Evolutionary conservation across 2,329 filamentous ascomycete genomes (phyloP), one percentile per base, ranked within the genome.

Genomic region (Colletotrichum sojae): DNA sequence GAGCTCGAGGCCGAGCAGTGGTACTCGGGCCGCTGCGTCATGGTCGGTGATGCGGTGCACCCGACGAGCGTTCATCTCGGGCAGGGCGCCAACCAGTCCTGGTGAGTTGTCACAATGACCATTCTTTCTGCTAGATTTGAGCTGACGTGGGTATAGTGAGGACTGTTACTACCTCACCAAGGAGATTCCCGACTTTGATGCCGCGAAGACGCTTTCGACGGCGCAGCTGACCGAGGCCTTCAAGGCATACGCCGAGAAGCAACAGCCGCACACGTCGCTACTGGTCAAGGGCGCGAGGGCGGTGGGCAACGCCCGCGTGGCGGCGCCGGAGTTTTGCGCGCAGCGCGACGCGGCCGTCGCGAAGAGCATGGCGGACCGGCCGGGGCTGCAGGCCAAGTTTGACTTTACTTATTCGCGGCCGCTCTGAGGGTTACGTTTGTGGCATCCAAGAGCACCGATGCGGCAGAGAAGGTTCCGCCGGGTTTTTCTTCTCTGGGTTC

Each of bases 51-150:
- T 53, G 73, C 74, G 8, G 74, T 73, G 22, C 74, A 75, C 65
- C 73, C 74, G 1, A 76, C 73, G 1, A 75, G 72, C 43, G 72
- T 73, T 2, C 74, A 76, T 55, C 73, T 76, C 13, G 74, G 74
- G 2, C 74, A 76, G 60, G 74, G 74, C 10, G 73, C 73, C 6
- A 74, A 75, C 13, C 74, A 74, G 25, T 16, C 64, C 2, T 67
- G 62, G 62, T 65, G 6, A 51, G 62, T 43, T 20, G 4, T 25
- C 4, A 2, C 13, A 12, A 1, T 6, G 15, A 6, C 16, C 6
- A 43, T 9, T 9, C 3, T 18, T 18, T 15, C 36, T 22, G 22
- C 22, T 25, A 25, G 22, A 25, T 3, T 49, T 4, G 36, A 36
- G 25, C 61, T 64, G 12, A 64, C 61, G 16, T 1, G 13, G 20